Conservation (phyloP, 495 filamentous ascomycete species). For the Penicillium robsamsonii region DNA sequence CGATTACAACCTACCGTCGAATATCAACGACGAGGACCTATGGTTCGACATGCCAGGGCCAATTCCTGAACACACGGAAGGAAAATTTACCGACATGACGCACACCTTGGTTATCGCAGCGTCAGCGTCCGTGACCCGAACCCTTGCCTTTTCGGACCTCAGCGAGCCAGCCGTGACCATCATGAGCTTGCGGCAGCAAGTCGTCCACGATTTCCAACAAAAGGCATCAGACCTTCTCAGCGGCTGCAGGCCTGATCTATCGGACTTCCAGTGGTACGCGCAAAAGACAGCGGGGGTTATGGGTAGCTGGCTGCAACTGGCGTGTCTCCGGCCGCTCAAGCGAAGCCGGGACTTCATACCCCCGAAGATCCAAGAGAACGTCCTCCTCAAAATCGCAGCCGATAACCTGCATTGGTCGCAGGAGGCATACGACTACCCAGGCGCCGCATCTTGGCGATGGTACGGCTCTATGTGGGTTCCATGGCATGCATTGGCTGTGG, state of each 20-base stretch:
- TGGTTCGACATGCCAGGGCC: conserved; percentile 26
- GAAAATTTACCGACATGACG: conserved; percentile 37
- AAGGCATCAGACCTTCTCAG: conserved; percentile 23
- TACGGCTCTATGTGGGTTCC: conserved; percentile 41
- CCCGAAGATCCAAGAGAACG: conserved; percentile 25
- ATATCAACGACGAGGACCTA: conserved; percentile 38
- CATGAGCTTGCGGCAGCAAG: conserved; percentile 28
- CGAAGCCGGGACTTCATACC: conserved; percentile 27
- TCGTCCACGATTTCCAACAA: conserved; percentile 31
- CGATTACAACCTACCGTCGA: conserved; percentile 26
- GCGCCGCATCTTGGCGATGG: conserved; percentile 37
- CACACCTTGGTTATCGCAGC: conserved; percentile 27
- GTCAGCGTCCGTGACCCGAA: conserved; percentile 25
- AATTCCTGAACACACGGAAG: conserved; percentile 19
- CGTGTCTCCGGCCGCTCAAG: conserved; percentile 32
- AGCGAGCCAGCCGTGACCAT: conserved; percentile 23
- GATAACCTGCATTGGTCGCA: conserved; percentile 29
- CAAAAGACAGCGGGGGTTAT: conserved; percentile 21
- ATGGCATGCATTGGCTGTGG: conserved; percentile 48
- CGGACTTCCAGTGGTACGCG: conserved; percentile 32
- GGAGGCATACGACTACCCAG: conserved; percentile 24
- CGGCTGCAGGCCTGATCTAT: conserved; percentile 23
- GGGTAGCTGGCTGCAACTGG: conserved; percentile 33
- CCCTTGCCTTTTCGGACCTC: conserved; percentile 32
- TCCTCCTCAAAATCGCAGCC: conserved; percentile 31